Evolutionary conservation across 1,284 basidiomycete species (phyloP).

Genomic region (Marasmius tenuissimus): DNA sequence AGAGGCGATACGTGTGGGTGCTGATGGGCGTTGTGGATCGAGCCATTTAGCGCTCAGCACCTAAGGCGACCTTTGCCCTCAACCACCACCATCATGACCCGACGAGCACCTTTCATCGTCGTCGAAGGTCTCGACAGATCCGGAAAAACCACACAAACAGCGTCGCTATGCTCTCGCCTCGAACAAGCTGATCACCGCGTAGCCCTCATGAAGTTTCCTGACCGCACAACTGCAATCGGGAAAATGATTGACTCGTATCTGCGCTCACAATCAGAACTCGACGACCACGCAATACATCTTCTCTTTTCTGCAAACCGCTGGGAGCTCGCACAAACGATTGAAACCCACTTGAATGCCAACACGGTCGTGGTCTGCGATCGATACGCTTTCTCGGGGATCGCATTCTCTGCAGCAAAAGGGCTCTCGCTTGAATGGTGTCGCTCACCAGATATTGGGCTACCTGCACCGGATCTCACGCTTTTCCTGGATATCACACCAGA

Average conservation of each 20-base stretch:
- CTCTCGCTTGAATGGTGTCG: slow-evolving; percentile 78
- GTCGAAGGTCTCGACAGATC: slow-evolving; percentile 93
- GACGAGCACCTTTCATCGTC: slow-evolving; percentile 83
- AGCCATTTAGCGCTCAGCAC: too few species aligned
- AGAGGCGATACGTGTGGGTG: too few species aligned
- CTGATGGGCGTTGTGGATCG: too few species aligned
- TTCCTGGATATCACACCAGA: slow-evolving; percentile 86
- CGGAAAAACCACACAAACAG: slow-evolving; percentile 88
- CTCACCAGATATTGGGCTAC: slow-evolving; percentile 83
- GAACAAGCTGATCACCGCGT: slow-evolving; percentile 39
- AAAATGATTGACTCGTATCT: slow-evolving; percentile 95
- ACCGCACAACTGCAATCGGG: slow-evolving; percentile 90
- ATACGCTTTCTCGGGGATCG: slow-evolving; percentile 96
- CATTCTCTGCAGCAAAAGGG: slow-evolving; percentile 88
- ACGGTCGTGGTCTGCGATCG: slow-evolving; percentile 87
- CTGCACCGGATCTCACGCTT: slow-evolving; percentile 85
- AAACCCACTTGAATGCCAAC: slow-evolving; percentile 61
- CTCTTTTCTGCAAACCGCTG: slow-evolving; percentile 97
- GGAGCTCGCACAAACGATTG: slow-evolving; percentile 86
- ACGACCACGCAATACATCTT: slow-evolving; percentile 91
- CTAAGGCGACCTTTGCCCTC: not conserved
- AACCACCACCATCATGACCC: not conserved
- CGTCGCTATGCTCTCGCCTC: slow-evolving; percentile 56
- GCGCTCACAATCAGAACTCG: slow-evolving; percentile 79
- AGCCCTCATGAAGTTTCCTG: slow-evolving; percentile 82